phyloP scores from a whole-genome alignment of 1,139 yeast genomes.

The Yamadazyma diddensiae region DNA sequence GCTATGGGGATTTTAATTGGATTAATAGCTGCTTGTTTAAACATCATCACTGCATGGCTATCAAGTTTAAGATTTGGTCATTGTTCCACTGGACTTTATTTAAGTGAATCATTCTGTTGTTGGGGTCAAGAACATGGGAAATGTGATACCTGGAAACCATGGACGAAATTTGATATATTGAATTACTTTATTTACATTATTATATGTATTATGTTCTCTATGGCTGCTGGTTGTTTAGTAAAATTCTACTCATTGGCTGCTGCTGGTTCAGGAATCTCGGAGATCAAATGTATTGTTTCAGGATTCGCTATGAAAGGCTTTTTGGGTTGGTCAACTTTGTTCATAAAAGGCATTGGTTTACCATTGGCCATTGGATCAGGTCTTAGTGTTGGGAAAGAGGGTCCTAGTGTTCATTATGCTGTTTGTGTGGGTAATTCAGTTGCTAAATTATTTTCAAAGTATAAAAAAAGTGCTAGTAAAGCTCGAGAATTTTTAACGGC shows the following conservation, averaged over 20 bases:
- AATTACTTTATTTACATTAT: conserved; percentile 60
- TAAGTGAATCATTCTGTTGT: conserved; percentile 80
- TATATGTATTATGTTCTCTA: conserved; percentile 61
- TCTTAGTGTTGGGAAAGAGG: conserved; percentile 78
- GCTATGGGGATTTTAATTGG: conserved; percentile 77
- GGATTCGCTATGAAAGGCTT: conserved; percentile 85
- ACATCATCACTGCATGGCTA: conserved; percentile 83
- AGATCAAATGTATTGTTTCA: conserved; percentile 90
- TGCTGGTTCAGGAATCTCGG: conserved; percentile 96
- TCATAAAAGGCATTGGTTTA: conserved; percentile 73
- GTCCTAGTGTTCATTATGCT: conserved; percentile 85
- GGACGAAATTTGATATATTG: conserved; percentile 43
- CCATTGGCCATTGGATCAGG: conserved; percentile 89
- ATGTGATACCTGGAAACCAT: conserved; percentile 56
- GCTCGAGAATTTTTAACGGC: conserved; percentile 58
- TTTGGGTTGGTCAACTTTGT: conserved; percentile 67
- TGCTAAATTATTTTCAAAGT: conserved; percentile 49
- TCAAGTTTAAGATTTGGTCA: conserved; percentile 76
- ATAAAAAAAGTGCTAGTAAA: conserved; percentile 46
- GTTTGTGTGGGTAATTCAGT: conserved; percentile 75
- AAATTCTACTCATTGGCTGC: conserved; percentile 79
- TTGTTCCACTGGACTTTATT: conserved; percentile 66
- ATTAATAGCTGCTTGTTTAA: conserved; percentile 73
- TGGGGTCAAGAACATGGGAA: conserved; percentile 53
- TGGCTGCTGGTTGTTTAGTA: conserved; percentile 66